A percentile compares a stretch with the other conserved stretches of the same genome.
Evolutionary conservation across 2,329 filamentous ascomycete species (phyloP).

Genomic region (Fusarium lateritium): DNA sequence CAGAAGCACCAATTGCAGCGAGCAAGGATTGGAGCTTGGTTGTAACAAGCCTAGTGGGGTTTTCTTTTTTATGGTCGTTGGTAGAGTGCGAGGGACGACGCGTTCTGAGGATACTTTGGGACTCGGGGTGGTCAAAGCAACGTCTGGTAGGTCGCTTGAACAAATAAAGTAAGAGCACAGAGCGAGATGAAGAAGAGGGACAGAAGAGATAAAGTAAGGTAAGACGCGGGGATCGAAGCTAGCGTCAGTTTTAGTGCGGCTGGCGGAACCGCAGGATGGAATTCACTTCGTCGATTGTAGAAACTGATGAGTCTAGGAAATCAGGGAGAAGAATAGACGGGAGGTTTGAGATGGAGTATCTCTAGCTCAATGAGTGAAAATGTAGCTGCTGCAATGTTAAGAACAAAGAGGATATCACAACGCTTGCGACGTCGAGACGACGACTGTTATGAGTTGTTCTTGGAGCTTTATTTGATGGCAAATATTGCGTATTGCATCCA

Average conservation of each 20-base stretch:
- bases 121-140: slow-evolving; percentile 6
- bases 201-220: slow-evolving; percentile 40
- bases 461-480: neutral
- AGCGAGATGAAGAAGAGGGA: slow-evolving; percentile 14
- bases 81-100: neutral
- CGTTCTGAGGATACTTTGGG: neutral
- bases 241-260: slow-evolving; percentile 46
- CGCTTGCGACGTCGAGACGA: neutral
- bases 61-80: slow-evolving; percentile 5
- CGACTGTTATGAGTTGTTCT: neutral
- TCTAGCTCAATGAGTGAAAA: neutral
- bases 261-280: slow-evolving; percentile 44
- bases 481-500: neutral
- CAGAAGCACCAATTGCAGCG: slow-evolving; percentile 24
- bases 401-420: neutral
- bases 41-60: slow-evolving; percentile 8
- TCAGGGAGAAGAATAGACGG: slow-evolving; percentile 1
- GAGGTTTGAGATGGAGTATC: neutral
- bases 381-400: neutral
- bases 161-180: slow-evolving; percentile 17
- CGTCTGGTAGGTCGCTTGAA: slow-evolving; percentile 12
- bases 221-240: slow-evolving; percentile 50
- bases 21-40: slow-evolving; percentile 21
- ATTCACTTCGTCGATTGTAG: slow-evolving; percentile 20
- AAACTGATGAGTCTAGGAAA: slow-evolving; percentile 9